Conservation (phyloP, 1,284 basidiomycete species). For the Coniophora puteana region DNA sequence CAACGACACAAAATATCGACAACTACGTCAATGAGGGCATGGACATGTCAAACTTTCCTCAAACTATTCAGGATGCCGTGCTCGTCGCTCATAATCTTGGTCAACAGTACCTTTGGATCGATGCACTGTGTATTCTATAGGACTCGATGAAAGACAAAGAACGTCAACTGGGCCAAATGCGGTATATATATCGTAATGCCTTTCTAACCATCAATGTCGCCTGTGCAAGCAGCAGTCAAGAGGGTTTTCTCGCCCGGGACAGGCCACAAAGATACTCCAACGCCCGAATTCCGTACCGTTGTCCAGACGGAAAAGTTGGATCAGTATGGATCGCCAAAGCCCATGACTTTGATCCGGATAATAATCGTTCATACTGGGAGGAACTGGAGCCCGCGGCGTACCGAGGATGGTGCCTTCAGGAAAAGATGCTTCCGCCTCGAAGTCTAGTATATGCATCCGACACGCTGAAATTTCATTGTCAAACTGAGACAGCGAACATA, state of each 20-base stretch:
- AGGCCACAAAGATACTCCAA: background rate
- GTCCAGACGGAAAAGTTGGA: background rate
- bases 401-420: slow-evolving; percentile 4
- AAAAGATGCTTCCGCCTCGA: slow-evolving; percentile 3
- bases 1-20: slow-evolving; percentile 7
- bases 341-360: background rate
- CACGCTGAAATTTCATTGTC: background rate
- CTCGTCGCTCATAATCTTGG: slow-evolving; percentile 5
- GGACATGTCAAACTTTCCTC: slow-evolving; percentile 6
- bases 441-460: background rate
- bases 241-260: slow-evolving; percentile 1
- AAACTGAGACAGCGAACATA: background rate
- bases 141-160: slow-evolving; percentile 10
- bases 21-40: slow-evolving; percentile 2
- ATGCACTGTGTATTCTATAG: slow-evolving; percentile 12
- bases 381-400: background rate
- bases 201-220: slow-evolving; percentile 10
- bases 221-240: slow-evolving; percentile 2
- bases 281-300: background rate
- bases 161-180: slow-evolving; percentile 10
- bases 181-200: slow-evolving; percentile 9
- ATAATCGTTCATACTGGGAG: too few relatives aligned
- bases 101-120: slow-evolving; percentile 12
- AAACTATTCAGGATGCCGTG: slow-evolving; percentile 11
- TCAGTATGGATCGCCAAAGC: background rate